Conservation (phyloP, 345 rosid species). For the Murraya paniculata region DNA sequence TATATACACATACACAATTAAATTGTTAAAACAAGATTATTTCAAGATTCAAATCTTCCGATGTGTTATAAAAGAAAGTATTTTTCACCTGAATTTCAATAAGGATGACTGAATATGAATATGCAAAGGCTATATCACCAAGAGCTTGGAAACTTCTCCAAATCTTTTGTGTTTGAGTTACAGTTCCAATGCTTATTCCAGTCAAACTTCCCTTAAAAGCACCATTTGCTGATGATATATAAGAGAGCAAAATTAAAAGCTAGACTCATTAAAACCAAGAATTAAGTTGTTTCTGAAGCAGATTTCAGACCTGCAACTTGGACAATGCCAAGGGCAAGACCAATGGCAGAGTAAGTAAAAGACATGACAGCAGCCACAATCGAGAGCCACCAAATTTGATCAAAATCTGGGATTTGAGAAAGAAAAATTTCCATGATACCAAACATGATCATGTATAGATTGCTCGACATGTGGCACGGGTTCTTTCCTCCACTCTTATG, state of each 20-base stretch:
- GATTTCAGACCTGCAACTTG: slow-evolving; percentile 35
- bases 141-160: slow-evolving; percentile 86
- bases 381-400: slow-evolving; percentile 63
- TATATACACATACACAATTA: neutral
- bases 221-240: slow-evolving; percentile 36
- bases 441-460: slow-evolving; percentile 72
- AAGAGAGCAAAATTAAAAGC: neutral
- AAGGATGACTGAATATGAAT: slow-evolving; percentile 69
- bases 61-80: neutral
- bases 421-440: slow-evolving; percentile 62
- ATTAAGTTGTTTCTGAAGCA: neutral
- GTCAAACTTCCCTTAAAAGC: slow-evolving; percentile 65
- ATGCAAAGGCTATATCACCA: slow-evolving; percentile 86
- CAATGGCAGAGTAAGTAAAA: slow-evolving; percentile 52
- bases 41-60: neutral
- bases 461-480: slow-evolving; percentile 65
- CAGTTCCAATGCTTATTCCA: slow-evolving; percentile 64
- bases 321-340: slow-evolving; percentile 47
- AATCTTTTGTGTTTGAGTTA: slow-evolving; percentile 65
- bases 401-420: slow-evolving; percentile 71
- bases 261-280: neutral
- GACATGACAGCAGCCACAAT: slow-evolving; percentile 63
- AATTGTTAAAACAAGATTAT: neutral
- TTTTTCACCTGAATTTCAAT: slow-evolving; percentile 72
- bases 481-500: slow-evolving; percentile 58